Conservation (phyloP, 75 land plant species). For the Isoetes taiwanensis region DNA sequence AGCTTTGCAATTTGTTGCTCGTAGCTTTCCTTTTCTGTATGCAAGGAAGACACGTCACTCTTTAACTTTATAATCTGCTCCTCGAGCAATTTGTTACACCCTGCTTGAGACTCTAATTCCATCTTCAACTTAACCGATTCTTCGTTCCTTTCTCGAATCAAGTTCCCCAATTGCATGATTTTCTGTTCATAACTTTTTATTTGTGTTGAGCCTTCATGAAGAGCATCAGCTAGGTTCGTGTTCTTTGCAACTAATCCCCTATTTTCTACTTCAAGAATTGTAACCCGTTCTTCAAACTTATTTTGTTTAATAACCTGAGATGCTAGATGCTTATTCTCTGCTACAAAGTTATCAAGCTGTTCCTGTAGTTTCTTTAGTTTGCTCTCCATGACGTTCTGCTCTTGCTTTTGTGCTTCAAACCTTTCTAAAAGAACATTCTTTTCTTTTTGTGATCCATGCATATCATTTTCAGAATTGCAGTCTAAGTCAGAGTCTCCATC, state of each 20-base stretch:
- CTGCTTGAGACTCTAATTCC: slow-evolving; percentile 15
- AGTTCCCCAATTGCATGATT: not conserved
- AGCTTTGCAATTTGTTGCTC: not conserved
- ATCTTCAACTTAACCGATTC: slow-evolving; percentile 12
- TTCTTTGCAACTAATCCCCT: slow-evolving; percentile 2
- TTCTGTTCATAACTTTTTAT: not conserved
- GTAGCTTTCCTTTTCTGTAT: slow-evolving; percentile 7
- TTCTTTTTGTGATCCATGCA: not conserved
- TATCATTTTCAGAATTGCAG: slow-evolving; percentile 1
- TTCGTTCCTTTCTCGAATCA: not conserved
- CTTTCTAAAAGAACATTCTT: not conserved
- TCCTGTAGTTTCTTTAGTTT: not conserved
- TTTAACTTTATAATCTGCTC: slow-evolving; percentile 8
- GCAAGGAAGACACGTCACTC: slow-evolving; percentile 4
- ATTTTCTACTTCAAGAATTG: not conserved
- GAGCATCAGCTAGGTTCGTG: not conserved
- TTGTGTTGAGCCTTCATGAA: not conserved
- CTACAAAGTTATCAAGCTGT: not conserved
- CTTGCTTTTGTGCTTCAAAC: not conserved
- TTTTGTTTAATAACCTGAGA: not conserved
- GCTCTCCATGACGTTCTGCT: not conserved
- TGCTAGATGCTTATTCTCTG: not conserved
- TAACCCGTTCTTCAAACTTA: not conserved
- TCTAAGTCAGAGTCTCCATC: not conserved
- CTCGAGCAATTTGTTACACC: slow-evolving; percentile 15